These are phyloP conservation scores for Cubamyces sp. DNA, from an alignment of 768 basidiomycete genomes.

Conservation along the genomic window DNA sequence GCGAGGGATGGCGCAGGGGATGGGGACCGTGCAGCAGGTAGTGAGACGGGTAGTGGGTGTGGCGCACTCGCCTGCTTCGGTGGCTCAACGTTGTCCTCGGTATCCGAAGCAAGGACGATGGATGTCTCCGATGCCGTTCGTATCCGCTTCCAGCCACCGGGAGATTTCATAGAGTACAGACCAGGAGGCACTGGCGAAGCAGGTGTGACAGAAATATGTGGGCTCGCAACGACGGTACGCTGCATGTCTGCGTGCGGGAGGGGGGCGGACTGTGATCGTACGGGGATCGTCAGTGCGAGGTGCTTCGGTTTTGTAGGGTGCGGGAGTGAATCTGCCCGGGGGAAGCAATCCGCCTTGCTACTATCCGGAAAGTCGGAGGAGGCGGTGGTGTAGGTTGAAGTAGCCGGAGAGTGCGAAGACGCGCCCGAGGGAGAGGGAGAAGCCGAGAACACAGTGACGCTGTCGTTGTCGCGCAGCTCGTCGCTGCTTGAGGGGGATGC, in stretches of 20 bases:
- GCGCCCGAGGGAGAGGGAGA: slow-evolving; percentile 3
- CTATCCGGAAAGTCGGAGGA: slow-evolving; percentile 13
- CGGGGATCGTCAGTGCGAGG: slow-evolving; percentile 17
- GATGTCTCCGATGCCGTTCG: slow-evolving; percentile 19
- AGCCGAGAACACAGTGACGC: slow-evolving; percentile 1
- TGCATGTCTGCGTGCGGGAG: slow-evolving; percentile 5
- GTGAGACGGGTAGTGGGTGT: background rate
- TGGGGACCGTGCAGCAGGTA: background rate
- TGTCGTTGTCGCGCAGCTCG: slow-evolving; percentile 17
- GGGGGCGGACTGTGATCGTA: slow-evolving; percentile 16
- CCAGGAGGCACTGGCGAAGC: slow-evolving; percentile 12
- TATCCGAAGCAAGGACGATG: slow-evolving; percentile 12
- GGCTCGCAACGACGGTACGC: slow-evolving; percentile 8
- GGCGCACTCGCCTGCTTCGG: background rate
- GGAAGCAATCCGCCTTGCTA: slow-evolving; percentile 1
- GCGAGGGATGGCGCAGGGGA: slow-evolving; percentile 17
- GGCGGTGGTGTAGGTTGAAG: slow-evolving; percentile 9
- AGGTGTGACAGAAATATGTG: slow-evolving; percentile 24
- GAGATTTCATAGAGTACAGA: background rate
- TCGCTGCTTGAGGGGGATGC: slow-evolving; percentile 17
- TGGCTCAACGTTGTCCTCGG: background rate
- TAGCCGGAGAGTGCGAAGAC: slow-evolving; percentile 11
- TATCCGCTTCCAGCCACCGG: background rate
- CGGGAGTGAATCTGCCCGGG: background rate
- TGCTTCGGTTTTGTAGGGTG: slow-evolving; percentile 3